These are phyloP conservation scores for Candida insectorum DNA, from an alignment of 805 yeast genomes.

Conservation along the genomic window DNA sequence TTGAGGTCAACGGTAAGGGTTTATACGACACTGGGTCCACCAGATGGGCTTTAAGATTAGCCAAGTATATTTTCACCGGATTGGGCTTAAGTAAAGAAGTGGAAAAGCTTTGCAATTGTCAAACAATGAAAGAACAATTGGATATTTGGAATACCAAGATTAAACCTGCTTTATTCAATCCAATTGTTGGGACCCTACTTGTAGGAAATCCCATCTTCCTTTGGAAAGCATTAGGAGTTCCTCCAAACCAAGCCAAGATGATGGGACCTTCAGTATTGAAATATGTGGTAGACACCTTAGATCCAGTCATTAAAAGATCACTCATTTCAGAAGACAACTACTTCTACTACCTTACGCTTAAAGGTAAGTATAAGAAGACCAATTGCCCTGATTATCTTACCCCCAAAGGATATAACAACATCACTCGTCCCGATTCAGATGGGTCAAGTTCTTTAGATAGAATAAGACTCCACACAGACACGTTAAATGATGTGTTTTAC, in stretches of 20 bases:
- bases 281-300: constrained; percentile 74
- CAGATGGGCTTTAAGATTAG: constrained; percentile 78
- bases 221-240: constrained; percentile 91
- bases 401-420: constrained; percentile 49
- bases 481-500: constrained; percentile 69
- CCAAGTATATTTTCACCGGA: constrained; percentile 54
- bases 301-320: constrained; percentile 65
- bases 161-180: constrained; percentile 69
- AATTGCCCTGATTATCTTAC: constrained; percentile 81
- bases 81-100: constrained; percentile 53
- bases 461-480: constrained; percentile 77
- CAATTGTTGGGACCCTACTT: constrained; percentile 60
- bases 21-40: constrained; percentile 81
- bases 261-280: constrained; percentile 70
- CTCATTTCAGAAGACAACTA: constrained; percentile 70
- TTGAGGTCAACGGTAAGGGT: constrained; percentile 54
- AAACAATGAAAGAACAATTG: constrained; percentile 59
- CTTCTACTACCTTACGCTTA: constrained; percentile 68
- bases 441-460: constrained; percentile 56
- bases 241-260: constrained; percentile 77
- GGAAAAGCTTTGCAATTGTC: constrained; percentile 53
- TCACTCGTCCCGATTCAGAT: constrained; percentile 30
- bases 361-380: constrained; percentile 53
- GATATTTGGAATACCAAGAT: constrained; percentile 60
- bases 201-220: constrained; percentile 82